phyloP scores from a whole-genome alignment of 441 rosid genomes.

The Eutrema salsugineum region DNA sequence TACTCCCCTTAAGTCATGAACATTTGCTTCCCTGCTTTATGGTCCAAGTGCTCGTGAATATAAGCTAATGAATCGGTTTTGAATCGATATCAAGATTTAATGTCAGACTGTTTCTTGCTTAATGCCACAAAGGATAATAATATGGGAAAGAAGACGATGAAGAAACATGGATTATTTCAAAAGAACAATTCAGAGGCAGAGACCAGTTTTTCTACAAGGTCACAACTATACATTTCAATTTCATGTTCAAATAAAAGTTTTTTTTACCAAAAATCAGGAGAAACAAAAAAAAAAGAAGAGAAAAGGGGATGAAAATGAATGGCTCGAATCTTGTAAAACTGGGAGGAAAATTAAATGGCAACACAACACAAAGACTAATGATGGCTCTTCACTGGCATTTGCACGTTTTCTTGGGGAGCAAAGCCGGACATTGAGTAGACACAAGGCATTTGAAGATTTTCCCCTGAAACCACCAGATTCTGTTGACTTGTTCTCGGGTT shows the following conservation, averaged over 20 bases:
- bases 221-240: constrained; percentile 24
- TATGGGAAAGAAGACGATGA: neutral
- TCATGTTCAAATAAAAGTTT: constrained; percentile 19
- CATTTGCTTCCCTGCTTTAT: neutral
- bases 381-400: constrained; percentile 9
- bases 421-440: neutral
- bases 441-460: neutral
- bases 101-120: neutral
- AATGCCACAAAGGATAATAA: neutral
- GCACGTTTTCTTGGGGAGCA: constrained; percentile 14
- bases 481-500: neutral
- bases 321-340: constrained; percentile 18
- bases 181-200: constrained; percentile 20
- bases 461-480: neutral
- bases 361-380: constrained; percentile 7
- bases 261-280: constrained; percentile 23
- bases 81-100: neutral
- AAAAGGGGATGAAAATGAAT: constrained; percentile 15
- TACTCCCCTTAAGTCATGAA: neutral
- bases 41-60: neutral
- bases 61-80: neutral
- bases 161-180: constrained; percentile 14
- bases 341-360: constrained; percentile 1
- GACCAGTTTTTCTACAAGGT: constrained; percentile 21
- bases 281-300: neutral